These are phyloP conservation scores for Chaetomium cochliodes DNA, from an alignment of 495 filamentous ascomycete species.

Conservation along the genomic window DNA sequence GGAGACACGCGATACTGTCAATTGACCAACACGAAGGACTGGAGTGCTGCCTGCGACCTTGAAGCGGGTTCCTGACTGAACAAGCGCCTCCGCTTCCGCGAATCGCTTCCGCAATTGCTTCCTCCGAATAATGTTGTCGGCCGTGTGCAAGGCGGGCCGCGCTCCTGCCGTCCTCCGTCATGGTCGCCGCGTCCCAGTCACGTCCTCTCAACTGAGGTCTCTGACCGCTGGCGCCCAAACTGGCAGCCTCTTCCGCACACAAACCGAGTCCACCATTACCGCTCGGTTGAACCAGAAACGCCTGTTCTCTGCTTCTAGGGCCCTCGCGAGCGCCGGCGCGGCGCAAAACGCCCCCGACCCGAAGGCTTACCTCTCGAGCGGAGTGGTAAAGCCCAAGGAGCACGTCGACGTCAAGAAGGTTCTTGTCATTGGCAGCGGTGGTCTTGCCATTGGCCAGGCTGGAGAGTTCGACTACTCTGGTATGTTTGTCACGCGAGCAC, in stretches of 20 bases:
- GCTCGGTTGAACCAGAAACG: constrained; percentile 39
- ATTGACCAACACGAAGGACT: constrained; percentile 27
- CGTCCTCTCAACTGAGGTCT: constrained; percentile 36
- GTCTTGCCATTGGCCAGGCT: constrained; percentile 95
- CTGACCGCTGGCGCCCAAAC: constrained; percentile 38
- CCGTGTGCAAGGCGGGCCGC: constrained; percentile 48
- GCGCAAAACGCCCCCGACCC: constrained; percentile 72
- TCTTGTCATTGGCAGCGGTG: constrained; percentile 92
- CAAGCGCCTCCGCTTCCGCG: constrained; percentile 16
- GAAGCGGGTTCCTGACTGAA: constrained; percentile 11
- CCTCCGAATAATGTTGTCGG: constrained; percentile 38
- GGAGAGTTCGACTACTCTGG: constrained; percentile 99
- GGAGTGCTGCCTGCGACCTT: constrained; percentile 23
- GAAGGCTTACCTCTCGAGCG: constrained; percentile 84
- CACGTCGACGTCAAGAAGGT: constrained; percentile 95
- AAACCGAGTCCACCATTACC: constrained; percentile 29
- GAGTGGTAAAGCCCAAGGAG: constrained; percentile 70
- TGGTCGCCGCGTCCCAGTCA: constrained; percentile 46
- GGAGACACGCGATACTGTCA: constrained; percentile 26
- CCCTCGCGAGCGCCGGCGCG: constrained; percentile 34
- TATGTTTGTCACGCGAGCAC: constrained; percentile 40
- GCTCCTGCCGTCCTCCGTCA: constrained; percentile 51
- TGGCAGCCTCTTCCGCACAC: constrained; percentile 35
- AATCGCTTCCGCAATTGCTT: constrained; percentile 17
- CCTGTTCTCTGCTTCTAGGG: constrained; percentile 40